Base-by-base conservation (phyloP, 2,329 filamentous ascomycete genomes). In the Hymenoscyphus repandus region DNA sequence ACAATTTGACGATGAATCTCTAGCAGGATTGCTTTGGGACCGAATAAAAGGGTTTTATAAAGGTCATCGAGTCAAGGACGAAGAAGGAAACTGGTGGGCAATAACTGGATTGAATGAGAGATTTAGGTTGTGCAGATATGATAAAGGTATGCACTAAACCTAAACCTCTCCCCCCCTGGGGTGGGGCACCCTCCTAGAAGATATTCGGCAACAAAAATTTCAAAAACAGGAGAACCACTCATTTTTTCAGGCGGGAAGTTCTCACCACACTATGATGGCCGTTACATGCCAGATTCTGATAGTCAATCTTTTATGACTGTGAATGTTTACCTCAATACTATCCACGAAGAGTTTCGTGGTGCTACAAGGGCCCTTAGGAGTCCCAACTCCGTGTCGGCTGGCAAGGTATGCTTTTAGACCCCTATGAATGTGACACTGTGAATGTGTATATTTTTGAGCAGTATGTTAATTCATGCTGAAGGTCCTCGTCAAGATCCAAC, bases 301-400 rank as follows among this genome's bases (percentile, higher is more conserved):
- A 17, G 27, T 4, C 51, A 57, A 32, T 42, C 43, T 3, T 59
- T 57, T 39, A 53, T 53, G 47, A 56, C 52, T 5, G 22, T 59
- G 11, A 59, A 59, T 41, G 53, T 59, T 13, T 59, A 59, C 47
- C 44, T 57, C 1, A 50, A 45, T 42, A 54, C 48, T 1, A 37
- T 59, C 22, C 40, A 43, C 11, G 1, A 6, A 1, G 33, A 45
- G 4, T 10, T 41, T n/a, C n/a, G 31, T 2, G 57, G 57, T 12
- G 32, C 50, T 5, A 59, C 57, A 12, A 48, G 54, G n/a, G n/a
- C 18, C 18, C 18, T 40, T 13, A 12, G 38, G 5, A 17, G 18
- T 18, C 22, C 22, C 22, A 4, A 27, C 22, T 27, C 7, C 7
- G 4, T 7, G 22, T 7, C 7, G 22, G 22, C 22, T 27, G 22